Percentiles rank a stretch among this genome's conserved stretches.
Conservation (phyloP, 139 green algal species). For the Astrephomene gubernaculifera region DNA sequence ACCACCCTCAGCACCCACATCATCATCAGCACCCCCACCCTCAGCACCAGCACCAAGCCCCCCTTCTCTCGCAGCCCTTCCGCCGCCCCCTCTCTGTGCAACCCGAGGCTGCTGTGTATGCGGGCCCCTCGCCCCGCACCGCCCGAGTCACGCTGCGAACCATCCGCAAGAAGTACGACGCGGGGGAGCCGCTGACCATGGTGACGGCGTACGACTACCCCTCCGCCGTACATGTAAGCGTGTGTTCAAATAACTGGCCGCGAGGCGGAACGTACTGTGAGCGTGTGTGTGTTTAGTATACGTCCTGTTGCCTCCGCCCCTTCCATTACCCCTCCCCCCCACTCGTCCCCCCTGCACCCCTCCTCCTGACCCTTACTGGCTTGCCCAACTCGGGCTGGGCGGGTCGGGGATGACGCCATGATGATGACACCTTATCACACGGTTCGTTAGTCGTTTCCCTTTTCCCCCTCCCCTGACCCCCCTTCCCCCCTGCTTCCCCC, state of each 20-base stretch:
- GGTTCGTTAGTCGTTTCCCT: neutral
- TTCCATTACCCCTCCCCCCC: too few species aligned
- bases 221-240: constrained; percentile 60
- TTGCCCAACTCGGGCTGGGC: too few species aligned
- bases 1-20: too few species aligned
- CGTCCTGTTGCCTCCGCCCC: too few species aligned
- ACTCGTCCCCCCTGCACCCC: neutral
- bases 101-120: constrained; percentile 77
- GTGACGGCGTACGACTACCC: constrained; percentile 99
- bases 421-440: too few species aligned
- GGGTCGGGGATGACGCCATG: too few species aligned
- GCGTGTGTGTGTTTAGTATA: neutral
- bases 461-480: neutral
- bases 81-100: constrained; percentile 43
- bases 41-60: too few species aligned
- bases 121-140: constrained; percentile 56
- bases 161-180: constrained; percentile 86
- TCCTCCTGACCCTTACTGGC: too few species aligned
- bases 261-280: too few species aligned
- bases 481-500: neutral
- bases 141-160: constrained; percentile 88
- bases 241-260: too few species aligned
- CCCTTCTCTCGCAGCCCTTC: neutral
- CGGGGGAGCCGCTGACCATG: constrained; percentile 88
- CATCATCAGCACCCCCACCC: too few species aligned